phyloP scores from a whole-genome alignment of 2,329 filamentous ascomycete genomes.

The Ceratocystis harringtonii region DNA sequence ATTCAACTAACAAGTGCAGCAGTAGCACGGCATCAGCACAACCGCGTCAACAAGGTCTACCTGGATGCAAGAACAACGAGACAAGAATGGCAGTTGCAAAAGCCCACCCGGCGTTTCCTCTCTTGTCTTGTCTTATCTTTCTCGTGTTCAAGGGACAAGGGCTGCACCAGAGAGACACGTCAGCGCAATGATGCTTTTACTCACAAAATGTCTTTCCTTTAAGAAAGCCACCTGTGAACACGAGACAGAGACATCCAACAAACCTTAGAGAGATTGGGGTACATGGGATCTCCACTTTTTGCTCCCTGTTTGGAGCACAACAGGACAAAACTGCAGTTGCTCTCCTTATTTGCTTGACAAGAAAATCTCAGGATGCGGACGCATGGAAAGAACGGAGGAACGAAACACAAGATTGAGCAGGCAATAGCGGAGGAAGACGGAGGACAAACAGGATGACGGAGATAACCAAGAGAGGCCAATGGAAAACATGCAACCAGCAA shows the following conservation, averaged over 20 bases:
- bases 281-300: background rate
- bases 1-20: background rate
- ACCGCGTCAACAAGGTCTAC: background rate
- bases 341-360: background rate
- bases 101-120: no score
- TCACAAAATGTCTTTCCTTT: background rate
- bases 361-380: background rate
- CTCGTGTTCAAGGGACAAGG: background rate
- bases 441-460: background rate
- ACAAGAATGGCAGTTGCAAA: background rate
- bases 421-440: background rate
- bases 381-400: background rate
- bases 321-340: no score
- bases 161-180: background rate
- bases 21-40: background rate
- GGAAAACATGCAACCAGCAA: background rate
- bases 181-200: background rate
- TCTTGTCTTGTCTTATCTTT: background rate
- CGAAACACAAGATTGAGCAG: background rate
- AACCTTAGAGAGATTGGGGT: background rate
- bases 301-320: no score
- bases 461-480: background rate
- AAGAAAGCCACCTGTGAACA: background rate
- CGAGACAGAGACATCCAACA: background rate
- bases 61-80: background rate